These are phyloP conservation scores for Apophysomyces elegans DNA, from an alignment of 371 early-diverging fungal genomes.

Conservation along the genomic window DNA sequence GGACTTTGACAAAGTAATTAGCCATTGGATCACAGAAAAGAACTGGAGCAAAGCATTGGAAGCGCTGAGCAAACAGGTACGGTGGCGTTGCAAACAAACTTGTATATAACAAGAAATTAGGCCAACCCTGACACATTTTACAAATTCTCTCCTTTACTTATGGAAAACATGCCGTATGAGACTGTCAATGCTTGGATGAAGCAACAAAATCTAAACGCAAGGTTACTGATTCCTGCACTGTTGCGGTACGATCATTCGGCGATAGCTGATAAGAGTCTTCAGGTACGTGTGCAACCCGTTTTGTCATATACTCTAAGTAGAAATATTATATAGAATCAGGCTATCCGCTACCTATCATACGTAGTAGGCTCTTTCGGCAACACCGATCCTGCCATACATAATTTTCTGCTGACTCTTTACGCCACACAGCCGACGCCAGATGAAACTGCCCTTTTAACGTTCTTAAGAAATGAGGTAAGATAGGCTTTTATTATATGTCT, in stretches of 20 bases:
- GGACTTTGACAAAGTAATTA: slow-evolving; percentile 79
- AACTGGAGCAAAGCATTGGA: slow-evolving; percentile 74
- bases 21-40: slow-evolving; percentile 74
- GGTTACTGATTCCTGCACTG: slow-evolving; percentile 82
- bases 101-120: slow-evolving; percentile 27
- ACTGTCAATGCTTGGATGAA: slow-evolving; percentile 81
- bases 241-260: slow-evolving; percentile 73
- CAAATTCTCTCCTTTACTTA: slow-evolving; percentile 78
- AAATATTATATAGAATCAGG: slow-evolving; percentile 62
- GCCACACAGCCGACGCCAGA: slow-evolving; percentile 61
- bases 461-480: slow-evolving; percentile 59
- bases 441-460: slow-evolving; percentile 56
- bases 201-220: slow-evolving; percentile 75
- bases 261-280: slow-evolving; percentile 29
- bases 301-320: neutral
- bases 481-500: neutral
- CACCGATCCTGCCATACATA: slow-evolving; percentile 80
- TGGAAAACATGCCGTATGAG: slow-evolving; percentile 80
- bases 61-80: slow-evolving; percentile 10
- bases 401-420: slow-evolving; percentile 77
- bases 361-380: slow-evolving; percentile 66
- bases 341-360: slow-evolving; percentile 77
- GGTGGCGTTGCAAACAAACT: neutral
- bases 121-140: slow-evolving; percentile 78
- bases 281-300: slow-evolving; percentile 24